These are phyloP conservation scores for Rhodotorula paludigena DNA, from an alignment of 768 basidiomycete genomes.

Conservation along the genomic window DNA sequence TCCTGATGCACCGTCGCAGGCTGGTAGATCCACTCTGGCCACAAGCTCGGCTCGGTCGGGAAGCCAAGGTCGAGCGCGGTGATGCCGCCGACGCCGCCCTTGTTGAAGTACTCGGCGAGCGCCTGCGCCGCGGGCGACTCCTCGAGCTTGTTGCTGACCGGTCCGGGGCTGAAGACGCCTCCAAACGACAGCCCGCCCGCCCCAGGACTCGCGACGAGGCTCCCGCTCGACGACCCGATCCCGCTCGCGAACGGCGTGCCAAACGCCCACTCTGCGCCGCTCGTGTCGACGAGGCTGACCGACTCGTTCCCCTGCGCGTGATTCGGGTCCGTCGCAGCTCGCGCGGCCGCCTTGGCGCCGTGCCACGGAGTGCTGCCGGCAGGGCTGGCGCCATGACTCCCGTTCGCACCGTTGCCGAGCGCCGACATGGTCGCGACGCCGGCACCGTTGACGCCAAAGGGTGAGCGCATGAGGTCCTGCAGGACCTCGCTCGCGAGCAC, in stretches of 20 bases:
- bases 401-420: background rate
- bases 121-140: constrained; percentile 18
- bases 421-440: background rate
- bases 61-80: constrained; percentile 38
- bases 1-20: background rate
- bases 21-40: constrained; percentile 15
- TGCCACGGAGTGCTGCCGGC: background rate
- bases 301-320: background rate
- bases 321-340: background rate
- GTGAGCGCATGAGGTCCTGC: constrained; percentile 25
- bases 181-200: background rate
- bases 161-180: background rate
- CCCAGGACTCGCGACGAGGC: background rate
- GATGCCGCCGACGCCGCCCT: constrained; percentile 36
- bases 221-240: background rate
- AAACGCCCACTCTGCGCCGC: background rate
- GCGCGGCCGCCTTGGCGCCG: constrained; percentile 7
- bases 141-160: constrained; percentile 18
- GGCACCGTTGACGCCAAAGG: background rate
- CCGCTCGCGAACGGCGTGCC: background rate
- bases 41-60: constrained; percentile 23
- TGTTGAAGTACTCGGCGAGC: constrained; percentile 34
- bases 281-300: background rate
- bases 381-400: no score
- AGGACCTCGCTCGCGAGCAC: constrained; percentile 37